These are phyloP conservation scores for Cladosporium velox DNA, from an alignment of 2,329 filamentous ascomycete species.

Conservation along the genomic window DNA sequence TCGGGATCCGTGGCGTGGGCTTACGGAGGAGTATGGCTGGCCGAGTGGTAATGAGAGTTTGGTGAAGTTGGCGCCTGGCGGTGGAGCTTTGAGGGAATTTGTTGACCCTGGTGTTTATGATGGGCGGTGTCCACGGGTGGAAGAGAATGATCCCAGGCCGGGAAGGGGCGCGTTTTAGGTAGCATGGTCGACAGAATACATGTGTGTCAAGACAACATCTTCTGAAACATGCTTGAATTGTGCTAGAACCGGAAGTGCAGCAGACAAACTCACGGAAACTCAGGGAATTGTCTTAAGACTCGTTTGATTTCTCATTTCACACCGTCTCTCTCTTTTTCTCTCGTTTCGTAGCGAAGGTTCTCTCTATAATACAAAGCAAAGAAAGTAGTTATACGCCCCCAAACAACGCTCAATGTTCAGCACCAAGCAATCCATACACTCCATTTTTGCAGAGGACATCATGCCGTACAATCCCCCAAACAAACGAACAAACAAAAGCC, in stretches of 20 bases:
- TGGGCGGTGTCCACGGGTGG: not conserved
- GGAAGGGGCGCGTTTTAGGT: constrained; percentile 9
- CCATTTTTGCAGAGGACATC: not conserved
- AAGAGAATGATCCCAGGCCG: constrained; percentile 5
- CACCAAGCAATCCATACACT: not conserved
- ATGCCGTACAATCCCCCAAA: not conserved
- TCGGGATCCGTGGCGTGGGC: constrained; percentile 34
- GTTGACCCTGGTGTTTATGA: constrained; percentile 7
- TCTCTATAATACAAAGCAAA: constrained; percentile 9
- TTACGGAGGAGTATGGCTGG: constrained; percentile 28
- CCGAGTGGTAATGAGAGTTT: constrained; percentile 22
- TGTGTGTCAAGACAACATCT: not conserved
- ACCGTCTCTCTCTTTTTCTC: not conserved
- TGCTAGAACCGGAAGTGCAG: not conserved
- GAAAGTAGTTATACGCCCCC: constrained; percentile 1
- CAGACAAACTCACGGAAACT: not conserved
- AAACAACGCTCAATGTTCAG: constrained; percentile 1
- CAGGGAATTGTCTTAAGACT: too few species aligned
- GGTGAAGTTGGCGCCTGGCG: not conserved
- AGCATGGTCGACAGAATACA: not conserved
- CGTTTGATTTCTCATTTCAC: not conserved
- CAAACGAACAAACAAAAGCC: not conserved
- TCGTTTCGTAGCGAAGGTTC: not conserved
- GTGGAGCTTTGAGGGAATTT: not conserved
- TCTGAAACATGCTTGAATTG: not conserved